Evolutionary conservation across 2,329 filamentous ascomycete species (phyloP), one percentile per base, ranked within the genome.

Genomic region (Emergomyces africanus): DNA sequence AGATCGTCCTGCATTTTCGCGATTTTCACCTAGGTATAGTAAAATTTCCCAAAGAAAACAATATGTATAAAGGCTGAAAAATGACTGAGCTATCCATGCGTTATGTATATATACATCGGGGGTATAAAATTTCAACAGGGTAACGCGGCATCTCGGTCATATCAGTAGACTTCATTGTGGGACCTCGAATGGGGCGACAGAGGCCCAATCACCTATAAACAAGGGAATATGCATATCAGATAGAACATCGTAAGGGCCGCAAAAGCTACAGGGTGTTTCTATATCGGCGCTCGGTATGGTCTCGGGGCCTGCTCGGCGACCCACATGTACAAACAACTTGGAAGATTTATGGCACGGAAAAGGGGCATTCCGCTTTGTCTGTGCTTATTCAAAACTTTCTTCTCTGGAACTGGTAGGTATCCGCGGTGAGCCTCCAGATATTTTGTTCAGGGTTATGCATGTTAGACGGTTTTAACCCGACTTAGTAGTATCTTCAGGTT

Each of bases 131-230:
- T 61, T 41, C 46, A 37, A 28, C 37, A n/a, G 50, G 61, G 48
- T 54, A 58, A 57, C 14, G 49, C 59, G 57, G 57, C 60, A 61
- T 60, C 60, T 60, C 60, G 61, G 59, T 46, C 57, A 33, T 30
- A 33, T 54, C 28, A 48, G 59, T 58, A 50, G n/a, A 58, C 25
- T 39, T 51, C 39, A 35, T 28, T 46, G 56, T 50, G 41, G 56
- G 23, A 23, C 42, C 35, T 28, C 28, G 20, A 41, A 39, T 20
- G 10, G 51, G 15, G 30, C 35, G 18, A 51, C 48, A 15, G 42
- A 54, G 53, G 12, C 3, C 14, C 14, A 6, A n/a, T 50, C n/a
- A 42, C 15, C 23, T 20, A 44, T 33, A 28, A 41, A 44, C 33
- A 28, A 15, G 5, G 20, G 5, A 23, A n/a, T 42, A 54, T 42